Evolutionary conservation across 2,329 filamentous ascomycete species (phyloP).

Genomic region (Cryphonectria naterciae): DNA sequence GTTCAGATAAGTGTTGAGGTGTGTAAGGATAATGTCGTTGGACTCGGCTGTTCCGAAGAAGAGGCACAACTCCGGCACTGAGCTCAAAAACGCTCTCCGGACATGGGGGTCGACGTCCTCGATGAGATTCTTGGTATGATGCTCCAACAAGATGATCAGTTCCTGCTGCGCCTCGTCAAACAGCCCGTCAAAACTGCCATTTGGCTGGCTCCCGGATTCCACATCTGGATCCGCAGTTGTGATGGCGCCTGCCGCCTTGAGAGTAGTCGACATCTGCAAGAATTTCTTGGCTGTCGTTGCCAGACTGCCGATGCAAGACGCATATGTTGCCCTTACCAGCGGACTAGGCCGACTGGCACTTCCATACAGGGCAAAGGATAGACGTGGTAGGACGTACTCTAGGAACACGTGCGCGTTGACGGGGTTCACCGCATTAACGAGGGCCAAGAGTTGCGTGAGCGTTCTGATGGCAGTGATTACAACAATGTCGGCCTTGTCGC

Average conservation of each 20-base stretch:
- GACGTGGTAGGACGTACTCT: conserved; percentile 68
- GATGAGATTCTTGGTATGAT: conserved; percentile 85
- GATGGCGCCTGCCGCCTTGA: conserved; percentile 81
- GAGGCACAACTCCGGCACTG: conserved; percentile 88
- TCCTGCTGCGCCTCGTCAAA: conserved; percentile 88
- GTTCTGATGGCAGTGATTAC: conserved; percentile 83
- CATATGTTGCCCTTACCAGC: conserved; percentile 86
- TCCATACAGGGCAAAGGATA: conserved; percentile 58
- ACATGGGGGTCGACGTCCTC: conserved; percentile 87
- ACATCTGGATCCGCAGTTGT: conserved; percentile 77
- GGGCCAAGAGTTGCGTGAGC: conserved; percentile 83
- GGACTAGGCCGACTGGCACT: conserved; percentile 60
- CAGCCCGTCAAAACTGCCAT: conserved; percentile 76
- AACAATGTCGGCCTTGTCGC: conserved; percentile 82
- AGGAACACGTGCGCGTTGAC: conserved; percentile 72
- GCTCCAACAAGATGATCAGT: conserved; percentile 81
- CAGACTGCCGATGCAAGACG: conserved; percentile 86
- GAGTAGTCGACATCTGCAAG: conserved; percentile 86
- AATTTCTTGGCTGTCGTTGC: conserved; percentile 85
- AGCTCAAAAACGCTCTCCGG: conserved; percentile 86
- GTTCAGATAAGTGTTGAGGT: conserved; percentile 96
- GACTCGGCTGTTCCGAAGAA: conserved; percentile 93
- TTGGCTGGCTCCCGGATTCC: conserved; percentile 70
- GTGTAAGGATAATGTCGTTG: conserved; percentile 94
- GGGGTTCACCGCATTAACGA: conserved; percentile 85